Evolutionary conservation across 805 yeast genomes (phyloP).

Genomic region (Candida dajiaensis): DNA sequence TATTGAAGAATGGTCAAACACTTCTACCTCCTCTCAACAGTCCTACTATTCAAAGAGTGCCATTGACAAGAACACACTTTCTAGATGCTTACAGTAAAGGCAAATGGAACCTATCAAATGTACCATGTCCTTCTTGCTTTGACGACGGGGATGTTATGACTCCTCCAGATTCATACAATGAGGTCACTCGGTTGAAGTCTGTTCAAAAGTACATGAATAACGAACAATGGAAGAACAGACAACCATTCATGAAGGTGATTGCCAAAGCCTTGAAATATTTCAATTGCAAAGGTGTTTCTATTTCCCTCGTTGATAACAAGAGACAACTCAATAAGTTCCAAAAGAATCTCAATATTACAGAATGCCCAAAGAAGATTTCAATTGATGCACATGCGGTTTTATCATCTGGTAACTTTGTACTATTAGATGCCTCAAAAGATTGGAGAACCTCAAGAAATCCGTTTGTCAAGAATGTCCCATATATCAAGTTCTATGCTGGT

Average conservation of each 20-base stretch:
- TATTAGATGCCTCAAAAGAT: conserved; percentile 57
- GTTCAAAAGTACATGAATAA: conserved; percentile 35
- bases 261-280: conserved; percentile 35
- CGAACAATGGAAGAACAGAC: conserved; percentile 45
- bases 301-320: conserved; percentile 48
- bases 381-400: conserved; percentile 66
- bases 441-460: conserved; percentile 68
- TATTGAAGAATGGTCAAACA: conserved; percentile 4
- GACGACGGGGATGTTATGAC: conserved; percentile 40
- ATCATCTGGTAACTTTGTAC: conserved; percentile 46
- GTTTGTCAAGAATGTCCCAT: conserved; percentile 54
- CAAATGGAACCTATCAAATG: conserved; percentile 47
- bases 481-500: conserved; percentile 57
- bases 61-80: conserved; percentile 46
- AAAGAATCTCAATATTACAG: conserved; percentile 40
- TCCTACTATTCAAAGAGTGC: conserved; percentile 21
- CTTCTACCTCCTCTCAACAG: conserved; percentile 7
- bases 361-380: conserved; percentile 49
- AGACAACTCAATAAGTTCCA: conserved; percentile 46
- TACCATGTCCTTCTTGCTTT: conserved; percentile 52
- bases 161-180: conserved; percentile 56
- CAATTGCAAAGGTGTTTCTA: conserved; percentile 46
- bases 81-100: conserved; percentile 52
- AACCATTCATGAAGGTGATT: conserved; percentile 33
- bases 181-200: conserved; percentile 36